These are phyloP conservation scores for Aaosphaeria pasadenensis DNA, from an alignment of 2,329 filamentous ascomycete genomes.

Conservation along the genomic window DNA sequence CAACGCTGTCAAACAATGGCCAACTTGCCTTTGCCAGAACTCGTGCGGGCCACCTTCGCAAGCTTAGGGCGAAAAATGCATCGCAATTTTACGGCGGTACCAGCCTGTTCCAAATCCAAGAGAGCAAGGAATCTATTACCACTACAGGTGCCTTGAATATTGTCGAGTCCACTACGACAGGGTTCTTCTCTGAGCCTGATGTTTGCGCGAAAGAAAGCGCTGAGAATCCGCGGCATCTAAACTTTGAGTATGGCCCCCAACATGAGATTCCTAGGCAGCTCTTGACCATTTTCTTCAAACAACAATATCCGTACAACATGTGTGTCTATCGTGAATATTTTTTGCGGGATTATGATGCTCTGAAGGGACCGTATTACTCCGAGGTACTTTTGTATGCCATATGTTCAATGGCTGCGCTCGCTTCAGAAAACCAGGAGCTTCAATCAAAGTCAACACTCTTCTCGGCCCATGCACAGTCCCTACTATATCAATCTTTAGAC, in stretches of 20 bases:
- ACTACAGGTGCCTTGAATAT: constrained; percentile 18
- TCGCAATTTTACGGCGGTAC: constrained; percentile 51
- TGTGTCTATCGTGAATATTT: constrained; percentile 52
- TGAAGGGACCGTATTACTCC: constrained; percentile 49
- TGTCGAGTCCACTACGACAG: constrained; percentile 33
- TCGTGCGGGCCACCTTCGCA: constrained; percentile 39
- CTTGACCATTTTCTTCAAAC: constrained; percentile 50
- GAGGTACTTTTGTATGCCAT: constrained; percentile 50
- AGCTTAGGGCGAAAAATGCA: constrained; percentile 37
- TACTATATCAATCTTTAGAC: constrained; percentile 47
- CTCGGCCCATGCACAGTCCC: constrained; percentile 43
- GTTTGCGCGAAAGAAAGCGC: background rate
- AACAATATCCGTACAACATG: constrained; percentile 51
- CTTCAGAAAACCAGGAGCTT: constrained; percentile 45
- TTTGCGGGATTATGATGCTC: constrained; percentile 48
- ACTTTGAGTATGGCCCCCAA: background rate
- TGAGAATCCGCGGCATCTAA: background rate
- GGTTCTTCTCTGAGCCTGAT: background rate
- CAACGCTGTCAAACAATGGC: constrained; percentile 10
- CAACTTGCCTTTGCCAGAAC: constrained; percentile 25
- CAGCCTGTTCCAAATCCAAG: constrained; percentile 42
- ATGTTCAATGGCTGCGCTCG: constrained; percentile 49
- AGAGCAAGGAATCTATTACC: constrained; percentile 3
- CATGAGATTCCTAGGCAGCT: constrained; percentile 38
- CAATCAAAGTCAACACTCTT: constrained; percentile 25